These are phyloP conservation scores for Microdochium nivale DNA, from an alignment of 2,329 filamentous ascomycete species.

Conservation along the genomic window DNA sequence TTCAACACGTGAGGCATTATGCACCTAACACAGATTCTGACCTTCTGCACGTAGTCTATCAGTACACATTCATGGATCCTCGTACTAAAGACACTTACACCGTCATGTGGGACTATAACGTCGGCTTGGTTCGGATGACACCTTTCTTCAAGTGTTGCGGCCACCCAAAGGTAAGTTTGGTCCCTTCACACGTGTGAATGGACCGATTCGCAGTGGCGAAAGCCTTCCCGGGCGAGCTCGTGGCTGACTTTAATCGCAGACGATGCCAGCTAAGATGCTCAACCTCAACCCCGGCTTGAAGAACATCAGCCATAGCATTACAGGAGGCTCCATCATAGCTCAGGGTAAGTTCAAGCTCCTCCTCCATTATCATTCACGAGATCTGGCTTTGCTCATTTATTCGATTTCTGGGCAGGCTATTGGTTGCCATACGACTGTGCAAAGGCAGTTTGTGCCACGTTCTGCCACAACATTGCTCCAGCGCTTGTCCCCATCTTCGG, in stretches of 20 bases:
- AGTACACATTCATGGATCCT: conserved; percentile 72
- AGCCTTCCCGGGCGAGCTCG: neutral
- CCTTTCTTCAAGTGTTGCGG: conserved; percentile 88
- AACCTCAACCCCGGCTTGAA: conserved; percentile 71
- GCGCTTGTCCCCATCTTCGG: conserved; percentile 90
- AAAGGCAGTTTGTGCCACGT: conserved; percentile 78
- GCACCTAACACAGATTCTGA: conserved; percentile 1
- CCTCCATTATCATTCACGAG: neutral
- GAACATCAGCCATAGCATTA: conserved; percentile 91
- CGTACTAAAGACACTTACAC: conserved; percentile 58
- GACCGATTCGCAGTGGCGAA: neutral
- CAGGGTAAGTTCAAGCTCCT: conserved; percentile 56
- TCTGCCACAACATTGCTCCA: conserved; percentile 76
- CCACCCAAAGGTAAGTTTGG: conserved; percentile 66
- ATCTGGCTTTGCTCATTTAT: conserved; percentile 1
- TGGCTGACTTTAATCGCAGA: conserved; percentile 42
- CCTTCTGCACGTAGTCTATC: conserved; percentile 51
- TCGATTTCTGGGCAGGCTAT: conserved; percentile 55
- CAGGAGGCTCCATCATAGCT: conserved; percentile 79
- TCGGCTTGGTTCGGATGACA: conserved; percentile 87
- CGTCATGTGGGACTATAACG: conserved; percentile 96
- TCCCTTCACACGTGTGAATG: no score
- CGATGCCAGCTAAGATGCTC: conserved; percentile 77
- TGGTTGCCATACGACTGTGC: conserved; percentile 93
- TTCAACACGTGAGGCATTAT: conserved; percentile 1